A percentile compares a stretch with the other conserved stretches of the same genome.
Evolutionary conservation across 2,329 filamentous ascomycete species (phyloP).

Genomic region (Pseudocercospora vitis): DNA sequence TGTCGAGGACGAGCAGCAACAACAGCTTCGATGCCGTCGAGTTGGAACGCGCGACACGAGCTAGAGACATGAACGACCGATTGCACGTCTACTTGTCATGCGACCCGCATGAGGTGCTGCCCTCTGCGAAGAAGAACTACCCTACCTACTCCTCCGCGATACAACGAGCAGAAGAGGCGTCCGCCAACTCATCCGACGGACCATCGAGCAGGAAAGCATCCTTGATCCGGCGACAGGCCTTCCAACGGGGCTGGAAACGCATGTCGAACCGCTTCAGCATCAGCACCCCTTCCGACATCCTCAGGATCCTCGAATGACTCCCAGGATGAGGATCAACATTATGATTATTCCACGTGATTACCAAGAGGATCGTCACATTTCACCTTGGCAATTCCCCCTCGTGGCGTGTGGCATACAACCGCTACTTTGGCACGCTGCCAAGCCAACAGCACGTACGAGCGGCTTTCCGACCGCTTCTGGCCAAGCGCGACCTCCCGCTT

Average conservation of each 20-base stretch:
- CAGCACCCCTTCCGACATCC: constrained; percentile 8
- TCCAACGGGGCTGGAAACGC: constrained; percentile 23
- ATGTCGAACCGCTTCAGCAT: constrained; percentile 21
- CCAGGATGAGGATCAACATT: constrained; percentile 4
- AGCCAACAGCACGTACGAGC: background rate
- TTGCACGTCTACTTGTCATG: constrained; percentile 37
- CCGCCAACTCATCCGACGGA: constrained; percentile 4
- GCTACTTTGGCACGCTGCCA: constrained; percentile 1
- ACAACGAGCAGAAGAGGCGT: constrained; percentile 18
- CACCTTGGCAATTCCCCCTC: constrained; percentile 4
- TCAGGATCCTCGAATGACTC: constrained; percentile 15
- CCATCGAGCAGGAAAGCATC: constrained; percentile 11
- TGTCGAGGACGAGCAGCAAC: constrained; percentile 34
- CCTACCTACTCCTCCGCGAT: constrained; percentile 30
- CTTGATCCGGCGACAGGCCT: constrained; percentile 11
- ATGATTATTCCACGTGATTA: background rate
- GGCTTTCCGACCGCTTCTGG: constrained; percentile 1
- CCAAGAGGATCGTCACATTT: constrained; percentile 6
- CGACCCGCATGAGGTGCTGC: constrained; percentile 36
- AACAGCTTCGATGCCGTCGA: constrained; percentile 25
- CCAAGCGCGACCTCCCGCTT: background rate
- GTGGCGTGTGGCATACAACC: background rate
- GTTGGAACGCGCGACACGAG: constrained; percentile 32
- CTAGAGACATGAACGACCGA: constrained; percentile 39
- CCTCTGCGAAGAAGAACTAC: constrained; percentile 36